phyloP scores from a whole-genome alignment of 495 filamentous ascomycete genomes.

The Aspergillus kassunensis region DNA sequence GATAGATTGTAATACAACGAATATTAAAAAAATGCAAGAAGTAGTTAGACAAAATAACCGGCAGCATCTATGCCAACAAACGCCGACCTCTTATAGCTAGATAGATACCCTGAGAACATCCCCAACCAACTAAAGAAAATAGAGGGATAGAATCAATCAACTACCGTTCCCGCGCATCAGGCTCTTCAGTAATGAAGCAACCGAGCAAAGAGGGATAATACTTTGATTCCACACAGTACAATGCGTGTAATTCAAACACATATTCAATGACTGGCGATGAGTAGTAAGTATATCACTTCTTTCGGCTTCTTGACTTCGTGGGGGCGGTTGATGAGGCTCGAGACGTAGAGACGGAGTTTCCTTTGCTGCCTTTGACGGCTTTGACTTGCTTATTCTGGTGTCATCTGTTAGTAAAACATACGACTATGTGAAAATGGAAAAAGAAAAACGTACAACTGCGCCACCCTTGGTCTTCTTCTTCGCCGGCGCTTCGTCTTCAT shows the following conservation, averaged over 20 bases:
- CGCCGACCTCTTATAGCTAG: too few species aligned
- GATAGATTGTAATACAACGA: too few species aligned
- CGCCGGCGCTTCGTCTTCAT: conserved; percentile 73
- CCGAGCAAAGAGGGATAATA: too few species aligned
- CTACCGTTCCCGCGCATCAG: too few species aligned
- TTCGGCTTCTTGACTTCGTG: conserved; percentile 46
- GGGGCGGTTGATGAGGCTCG: conserved; percentile 51
- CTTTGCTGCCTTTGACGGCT: conserved; percentile 53
- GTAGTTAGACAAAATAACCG: neutral
- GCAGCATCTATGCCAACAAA: neutral
- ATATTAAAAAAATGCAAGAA: neutral
- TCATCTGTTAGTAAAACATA: conserved; percentile 15
- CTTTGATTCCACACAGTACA: too few species aligned
- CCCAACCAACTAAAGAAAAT: neutral
- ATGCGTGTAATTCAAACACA: too few species aligned
- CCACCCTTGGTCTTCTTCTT: conserved; percentile 92
- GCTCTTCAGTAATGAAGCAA: neutral
- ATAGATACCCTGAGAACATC: too few species aligned
- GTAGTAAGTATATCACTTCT: conserved; percentile 34
- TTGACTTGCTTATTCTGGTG: conserved; percentile 59
- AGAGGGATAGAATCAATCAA: neutral
- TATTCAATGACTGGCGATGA: too few species aligned
- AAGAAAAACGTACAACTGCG: conserved; percentile 53
- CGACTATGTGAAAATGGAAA: too few species aligned
- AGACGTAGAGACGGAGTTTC: conserved; percentile 48